Conservation (phyloP, 1,284 basidiomycete species). For the Fomitopsis schrenkii region DNA sequence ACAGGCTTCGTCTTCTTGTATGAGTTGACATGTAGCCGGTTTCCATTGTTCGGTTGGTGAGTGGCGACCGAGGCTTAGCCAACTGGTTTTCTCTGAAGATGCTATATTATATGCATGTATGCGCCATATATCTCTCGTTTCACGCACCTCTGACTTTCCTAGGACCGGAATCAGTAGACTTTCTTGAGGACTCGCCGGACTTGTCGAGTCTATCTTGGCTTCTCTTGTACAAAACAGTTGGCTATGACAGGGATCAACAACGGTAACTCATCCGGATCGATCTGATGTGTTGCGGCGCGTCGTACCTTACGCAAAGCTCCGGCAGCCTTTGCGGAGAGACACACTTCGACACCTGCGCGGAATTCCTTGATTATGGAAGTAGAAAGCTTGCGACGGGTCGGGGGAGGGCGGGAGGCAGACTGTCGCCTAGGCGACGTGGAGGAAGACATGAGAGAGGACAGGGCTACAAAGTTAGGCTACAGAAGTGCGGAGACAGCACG, state of each 20-base stretch:
- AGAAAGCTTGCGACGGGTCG: neutral
- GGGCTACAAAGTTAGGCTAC: neutral
- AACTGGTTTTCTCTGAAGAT: conserved; percentile 62
- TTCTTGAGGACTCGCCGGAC: conserved; percentile 11
- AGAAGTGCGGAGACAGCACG: neutral
- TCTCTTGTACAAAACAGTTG: conserved; percentile 4
- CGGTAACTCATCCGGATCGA: neutral
- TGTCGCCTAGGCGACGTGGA: neutral
- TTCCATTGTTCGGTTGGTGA: conserved; percentile 61
- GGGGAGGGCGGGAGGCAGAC: neutral
- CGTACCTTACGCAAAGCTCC: conserved; percentile 56
- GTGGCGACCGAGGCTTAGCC: conserved; percentile 57
- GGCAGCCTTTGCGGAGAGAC: conserved; percentile 52
- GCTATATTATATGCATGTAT: no score
- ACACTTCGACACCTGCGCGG: conserved; percentile 56
- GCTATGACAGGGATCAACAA: neutral
- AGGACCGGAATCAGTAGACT: conserved; percentile 25
- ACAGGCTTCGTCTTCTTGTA: conserved; percentile 63
- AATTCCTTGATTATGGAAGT: conserved; percentile 30
- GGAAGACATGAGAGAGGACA: neutral
- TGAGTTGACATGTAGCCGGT: conserved; percentile 62
- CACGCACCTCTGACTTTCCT: conserved; percentile 58
- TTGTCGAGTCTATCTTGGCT: conserved; percentile 8
- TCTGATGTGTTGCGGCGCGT: neutral
- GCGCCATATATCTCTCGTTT: neutral